Evolutionary conservation across 1,284 basidiomycete species (phyloP), one percentile per base, ranked within the genome.

Genomic region (Mycena citricolor): DNA sequence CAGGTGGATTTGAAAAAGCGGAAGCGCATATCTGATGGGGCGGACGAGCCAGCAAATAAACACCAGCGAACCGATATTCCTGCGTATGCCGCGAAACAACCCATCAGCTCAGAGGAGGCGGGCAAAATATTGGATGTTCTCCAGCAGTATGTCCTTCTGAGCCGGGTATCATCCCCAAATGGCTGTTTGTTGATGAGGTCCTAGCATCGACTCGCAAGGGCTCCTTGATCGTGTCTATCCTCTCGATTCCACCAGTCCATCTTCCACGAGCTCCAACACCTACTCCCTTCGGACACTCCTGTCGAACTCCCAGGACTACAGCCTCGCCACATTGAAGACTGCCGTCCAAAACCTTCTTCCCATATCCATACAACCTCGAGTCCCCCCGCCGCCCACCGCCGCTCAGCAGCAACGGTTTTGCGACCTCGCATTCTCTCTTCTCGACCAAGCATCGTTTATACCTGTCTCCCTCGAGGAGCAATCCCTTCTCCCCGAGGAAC

Each of bases 141-240:
- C 41, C 81, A 88, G 61, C 71, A 79, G 82, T 90, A 56, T 52
- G 81, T 70, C 32, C 35, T 40, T 20, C 35, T 40, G 32, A 30
- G 32, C 21, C n/a, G n/a, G n/a, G n/a, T n/a, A n/a, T n/a, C n/a
- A n/a, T n/a, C n/a, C n/a, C 39, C 17, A n/a, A 38, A 22, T 30
- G 31, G 37, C 23, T 12, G 25, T 36, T 34, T 43, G 35, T 54
- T 45, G 36, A 52, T 31, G 24, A 8, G 29, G 32, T 24, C 42
- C 47, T 59, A 86, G 84, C 57, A 68, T 79, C 45, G 87, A 90
- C 61, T 73, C 73, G 0, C 86, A 87, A 55, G 83, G 81, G 40
- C 69, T 90, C 4, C 77, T 90, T n/a, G 85, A 89, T 70, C 81
- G 86, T 55, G 83, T 86, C 52, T 84, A 86, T 58, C 78, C 82